phyloP scores from a whole-genome alignment of 139 green algal species.

The Nannochloris sp. region DNA sequence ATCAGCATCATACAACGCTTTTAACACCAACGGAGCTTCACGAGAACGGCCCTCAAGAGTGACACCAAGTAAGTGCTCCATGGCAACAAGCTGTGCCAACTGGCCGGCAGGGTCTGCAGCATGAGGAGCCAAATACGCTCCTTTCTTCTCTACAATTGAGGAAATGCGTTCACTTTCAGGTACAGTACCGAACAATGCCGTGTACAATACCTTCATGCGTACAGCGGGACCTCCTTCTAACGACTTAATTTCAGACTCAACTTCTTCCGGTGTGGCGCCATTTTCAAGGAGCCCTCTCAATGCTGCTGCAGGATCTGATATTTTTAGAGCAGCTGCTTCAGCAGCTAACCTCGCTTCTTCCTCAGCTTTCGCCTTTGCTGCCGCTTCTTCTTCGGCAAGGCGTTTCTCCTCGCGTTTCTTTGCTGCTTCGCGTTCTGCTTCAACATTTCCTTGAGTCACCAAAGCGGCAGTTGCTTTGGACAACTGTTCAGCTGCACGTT shows the following conservation, averaged over 20 bases:
- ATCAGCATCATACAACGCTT: slow-evolving; percentile 86
- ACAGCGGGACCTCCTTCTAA: slow-evolving; percentile 34
- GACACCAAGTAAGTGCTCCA: slow-evolving; percentile 58
- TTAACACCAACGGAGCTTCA: slow-evolving; percentile 72
- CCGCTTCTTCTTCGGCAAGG: slow-evolving; percentile 7
- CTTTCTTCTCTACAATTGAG: not conserved
- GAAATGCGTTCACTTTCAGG: slow-evolving; percentile 3
- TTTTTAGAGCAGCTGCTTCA: slow-evolving; percentile 15
- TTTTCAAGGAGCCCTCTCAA: slow-evolving; percentile 38
- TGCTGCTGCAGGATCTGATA: slow-evolving; percentile 22
- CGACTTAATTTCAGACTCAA: slow-evolving; percentile 22
- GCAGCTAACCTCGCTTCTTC: slow-evolving; percentile 28
- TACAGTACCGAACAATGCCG: slow-evolving; percentile 33
- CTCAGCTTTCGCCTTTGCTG: not conserved
- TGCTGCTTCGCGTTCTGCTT: slow-evolving; percentile 60
- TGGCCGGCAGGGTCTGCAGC: slow-evolving; percentile 42
- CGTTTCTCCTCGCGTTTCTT: slow-evolving; percentile 36
- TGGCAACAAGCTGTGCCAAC: slow-evolving; percentile 69
- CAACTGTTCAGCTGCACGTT: slow-evolving; percentile 83
- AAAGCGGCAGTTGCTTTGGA: slow-evolving; percentile 72
- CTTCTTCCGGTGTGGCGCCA: not conserved
- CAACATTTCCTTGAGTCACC: slow-evolving; percentile 81
- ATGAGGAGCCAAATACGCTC: not conserved
- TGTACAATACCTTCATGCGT: slow-evolving; percentile 36
- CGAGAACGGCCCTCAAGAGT: slow-evolving; percentile 22